Evolutionary conservation across 23 red algal genomes (phyloP).

Genomic region (Gracilariopsis chorda): DNA sequence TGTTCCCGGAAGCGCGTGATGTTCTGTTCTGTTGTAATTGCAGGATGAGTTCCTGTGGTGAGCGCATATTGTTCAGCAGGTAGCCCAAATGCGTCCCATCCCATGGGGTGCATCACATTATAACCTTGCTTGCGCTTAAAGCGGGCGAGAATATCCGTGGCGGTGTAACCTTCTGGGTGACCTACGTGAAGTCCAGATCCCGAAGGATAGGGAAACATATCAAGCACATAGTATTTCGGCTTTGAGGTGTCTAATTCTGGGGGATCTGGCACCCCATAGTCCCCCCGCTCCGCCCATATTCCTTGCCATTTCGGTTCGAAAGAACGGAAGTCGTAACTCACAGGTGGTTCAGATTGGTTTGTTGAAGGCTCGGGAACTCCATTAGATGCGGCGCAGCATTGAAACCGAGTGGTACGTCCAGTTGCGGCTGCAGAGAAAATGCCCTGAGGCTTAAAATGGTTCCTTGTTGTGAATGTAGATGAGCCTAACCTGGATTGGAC

Average conservation of each 20-base stretch:
- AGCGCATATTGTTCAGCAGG: slow-evolving; percentile 98
- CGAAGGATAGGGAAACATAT: slow-evolving; percentile 99
- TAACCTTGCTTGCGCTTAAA: slow-evolving; percentile 89
- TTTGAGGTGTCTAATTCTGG: slow-evolving; percentile 56
- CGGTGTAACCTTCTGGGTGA: slow-evolving; percentile 99
- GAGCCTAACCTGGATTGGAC: background rate
- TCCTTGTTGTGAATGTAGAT: background rate
- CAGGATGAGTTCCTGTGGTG: slow-evolving; percentile 91
- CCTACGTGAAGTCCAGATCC: slow-evolving; percentile 94
- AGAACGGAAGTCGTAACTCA: slow-evolving; percentile 78
- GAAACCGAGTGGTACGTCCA: background rate
- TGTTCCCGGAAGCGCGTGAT: slow-evolving; percentile 84
- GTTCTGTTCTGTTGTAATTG: slow-evolving; percentile 83
- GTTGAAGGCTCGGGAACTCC: background rate
- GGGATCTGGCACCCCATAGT: slow-evolving; percentile 17
- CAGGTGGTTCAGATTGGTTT: background rate
- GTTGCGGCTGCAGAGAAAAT: background rate
- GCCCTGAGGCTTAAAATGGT: background rate
- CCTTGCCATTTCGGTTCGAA: slow-evolving; percentile 89
- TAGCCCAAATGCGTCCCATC: slow-evolving; percentile 98
- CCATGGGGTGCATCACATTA: slow-evolving; percentile 97
- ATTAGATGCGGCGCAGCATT: background rate
- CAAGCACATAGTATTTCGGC: slow-evolving; percentile 94
- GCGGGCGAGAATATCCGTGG: slow-evolving; percentile 96
- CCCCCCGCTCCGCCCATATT: slow-evolving; percentile 62